A percentile compares a stretch with the other conserved stretches of the same genome.
These are phyloP conservation scores for Paralagenidium karlingii DNA, from an alignment of 352 stramenopile species.

Conservation along the genomic window DNA sequence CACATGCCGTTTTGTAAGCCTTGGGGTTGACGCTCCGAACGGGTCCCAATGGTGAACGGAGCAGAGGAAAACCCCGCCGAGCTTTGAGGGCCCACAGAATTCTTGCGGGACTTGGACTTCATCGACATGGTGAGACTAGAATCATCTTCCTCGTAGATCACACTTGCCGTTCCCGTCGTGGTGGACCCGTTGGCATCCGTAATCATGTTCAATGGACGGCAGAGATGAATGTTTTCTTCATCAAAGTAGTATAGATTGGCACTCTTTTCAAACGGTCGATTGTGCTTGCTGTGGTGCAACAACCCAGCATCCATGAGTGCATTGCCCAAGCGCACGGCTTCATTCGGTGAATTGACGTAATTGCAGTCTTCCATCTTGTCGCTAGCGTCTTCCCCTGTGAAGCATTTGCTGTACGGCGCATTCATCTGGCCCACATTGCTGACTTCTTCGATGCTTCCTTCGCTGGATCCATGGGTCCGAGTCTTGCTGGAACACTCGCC, in stretches of 20 bases:
- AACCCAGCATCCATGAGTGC: conserved; percentile 30
- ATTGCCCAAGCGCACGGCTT: conserved; percentile 28
- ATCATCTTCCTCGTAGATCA: not conserved
- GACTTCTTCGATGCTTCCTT: conserved; percentile 7
- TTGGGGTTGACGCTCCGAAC: not conserved
- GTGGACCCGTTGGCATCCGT: no score
- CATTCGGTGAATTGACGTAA: conserved; percentile 6
- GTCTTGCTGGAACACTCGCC: no score
- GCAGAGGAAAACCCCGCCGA: not conserved
- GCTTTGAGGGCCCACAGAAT: no score
- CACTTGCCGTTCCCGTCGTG: no score
- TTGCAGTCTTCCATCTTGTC: conserved; percentile 21
- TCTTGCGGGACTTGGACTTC: not conserved
- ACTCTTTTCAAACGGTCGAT: conserved; percentile 16
- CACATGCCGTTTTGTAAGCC: conserved; percentile 9
- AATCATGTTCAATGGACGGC: conserved; percentile 5
- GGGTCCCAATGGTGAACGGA: not conserved
- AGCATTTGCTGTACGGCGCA: no score
- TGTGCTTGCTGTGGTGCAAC: conserved; percentile 29
- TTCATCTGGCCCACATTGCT: conserved; percentile 11
- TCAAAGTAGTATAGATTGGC: conserved; percentile 39
- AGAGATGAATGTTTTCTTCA: conserved; percentile 18
- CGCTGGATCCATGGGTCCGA: no score
- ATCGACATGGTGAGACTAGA: not conserved
- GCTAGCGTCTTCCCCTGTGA: conserved; percentile 14